Conservation (phyloP, 495 filamentous ascomycete genomes). For the Geoglossum glabrum region DNA sequence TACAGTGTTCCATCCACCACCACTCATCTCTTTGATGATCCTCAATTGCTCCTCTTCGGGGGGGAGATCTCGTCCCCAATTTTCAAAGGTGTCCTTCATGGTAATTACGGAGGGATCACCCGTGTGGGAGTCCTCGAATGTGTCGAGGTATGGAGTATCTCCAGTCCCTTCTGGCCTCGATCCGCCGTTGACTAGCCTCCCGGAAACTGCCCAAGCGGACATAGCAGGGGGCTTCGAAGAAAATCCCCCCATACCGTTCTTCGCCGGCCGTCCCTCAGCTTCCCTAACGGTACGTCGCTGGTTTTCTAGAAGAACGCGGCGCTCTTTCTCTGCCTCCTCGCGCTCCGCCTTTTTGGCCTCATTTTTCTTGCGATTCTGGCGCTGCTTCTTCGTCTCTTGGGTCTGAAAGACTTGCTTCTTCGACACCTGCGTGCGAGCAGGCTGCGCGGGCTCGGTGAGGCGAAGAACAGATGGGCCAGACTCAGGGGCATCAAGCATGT, state of each 20-base stretch:
- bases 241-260: constrained; percentile 19
- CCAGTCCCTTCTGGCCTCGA: neutral
- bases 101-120: constrained; percentile 6
- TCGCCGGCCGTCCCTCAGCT: constrained; percentile 24
- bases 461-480: constrained; percentile 22
- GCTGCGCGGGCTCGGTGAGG: constrained; percentile 20
- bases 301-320: constrained; percentile 23
- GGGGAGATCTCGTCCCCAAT: constrained; percentile 15
- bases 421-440: constrained; percentile 15
- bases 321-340: constrained; percentile 25
- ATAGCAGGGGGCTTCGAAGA: constrained; percentile 15
- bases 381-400: constrained; percentile 26
- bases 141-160: constrained; percentile 23
- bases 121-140: constrained; percentile 18
- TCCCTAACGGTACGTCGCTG: constrained; percentile 29
- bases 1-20: constrained; percentile 20
- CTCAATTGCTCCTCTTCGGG: constrained; percentile 26
- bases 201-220: constrained; percentile 19
- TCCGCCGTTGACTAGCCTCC: neutral
- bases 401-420: constrained; percentile 16
- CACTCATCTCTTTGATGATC: constrained; percentile 12
- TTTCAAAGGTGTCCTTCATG: neutral
- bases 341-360: constrained; percentile 25
- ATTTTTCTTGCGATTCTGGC: constrained; percentile 30
- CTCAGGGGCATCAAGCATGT: constrained; percentile 27